A percentile compares a stretch with the other conserved stretches of the same genome.
Conservation (phyloP, 257 asterid species). For the Cynanchum wilfordii region DNA sequence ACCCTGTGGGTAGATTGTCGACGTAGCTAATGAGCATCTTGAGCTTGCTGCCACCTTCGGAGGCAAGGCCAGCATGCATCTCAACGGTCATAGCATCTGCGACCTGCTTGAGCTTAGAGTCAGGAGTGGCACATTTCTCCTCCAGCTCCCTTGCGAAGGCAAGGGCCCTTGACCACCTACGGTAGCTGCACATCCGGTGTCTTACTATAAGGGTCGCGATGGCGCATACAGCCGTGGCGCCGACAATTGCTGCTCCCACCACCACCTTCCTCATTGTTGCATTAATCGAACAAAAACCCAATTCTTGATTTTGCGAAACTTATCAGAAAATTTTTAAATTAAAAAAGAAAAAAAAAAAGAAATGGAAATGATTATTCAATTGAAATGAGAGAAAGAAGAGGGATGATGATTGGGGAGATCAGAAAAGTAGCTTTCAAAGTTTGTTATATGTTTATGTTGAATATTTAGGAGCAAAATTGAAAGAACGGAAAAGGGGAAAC, state of each 20-base stretch:
- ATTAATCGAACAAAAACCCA: background rate
- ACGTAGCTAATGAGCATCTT: constrained; percentile 65
- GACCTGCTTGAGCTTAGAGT: constrained; percentile 43
- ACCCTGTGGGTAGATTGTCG: constrained; percentile 71
- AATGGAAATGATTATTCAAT: too few relatives aligned
- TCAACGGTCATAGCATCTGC: constrained; percentile 70
- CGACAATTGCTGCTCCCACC: constrained; percentile 46
- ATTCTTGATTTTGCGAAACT: background rate
- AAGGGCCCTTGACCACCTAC: constrained; percentile 52
- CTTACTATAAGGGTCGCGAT: constrained; percentile 46
- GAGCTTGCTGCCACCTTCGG: constrained; percentile 65
- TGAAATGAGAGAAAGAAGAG: background rate
- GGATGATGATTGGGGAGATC: background rate
- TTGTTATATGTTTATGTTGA: background rate
- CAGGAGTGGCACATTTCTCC: constrained; percentile 47
- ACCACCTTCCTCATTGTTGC: constrained; percentile 37
- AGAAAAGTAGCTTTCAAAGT: constrained; percentile 18
- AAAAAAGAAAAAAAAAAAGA: too few relatives aligned
- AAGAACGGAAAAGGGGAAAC: background rate
- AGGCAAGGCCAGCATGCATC: constrained; percentile 76
- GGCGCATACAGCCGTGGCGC: constrained; percentile 50
- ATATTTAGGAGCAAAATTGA: background rate
- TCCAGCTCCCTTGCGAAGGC: constrained; percentile 47
- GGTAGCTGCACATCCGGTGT: constrained; percentile 39
- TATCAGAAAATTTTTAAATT: background rate